These are phyloP conservation scores for Saposhnikovia divaricata DNA, from an alignment of 129 eudicot species.

Conservation along the genomic window DNA sequence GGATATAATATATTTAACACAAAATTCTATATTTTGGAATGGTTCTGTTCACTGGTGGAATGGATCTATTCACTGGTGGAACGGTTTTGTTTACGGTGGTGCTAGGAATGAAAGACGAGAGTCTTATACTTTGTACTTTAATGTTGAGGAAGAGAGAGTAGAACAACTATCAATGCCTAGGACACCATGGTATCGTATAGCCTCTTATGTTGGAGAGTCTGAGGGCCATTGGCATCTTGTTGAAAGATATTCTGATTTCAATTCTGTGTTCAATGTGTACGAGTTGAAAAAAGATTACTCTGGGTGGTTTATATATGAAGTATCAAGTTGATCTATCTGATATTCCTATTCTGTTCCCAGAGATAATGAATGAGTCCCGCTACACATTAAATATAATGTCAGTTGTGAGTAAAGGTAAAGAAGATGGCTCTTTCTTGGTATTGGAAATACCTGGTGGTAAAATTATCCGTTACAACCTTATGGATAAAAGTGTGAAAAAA, in stretches of 20 bases:
- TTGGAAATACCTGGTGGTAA: conserved; percentile 10
- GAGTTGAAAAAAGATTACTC: conserved; percentile 40
- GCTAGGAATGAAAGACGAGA: neutral
- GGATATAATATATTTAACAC: too few species aligned
- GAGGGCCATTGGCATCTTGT: conserved; percentile 20
- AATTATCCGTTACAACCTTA: conserved; percentile 18
- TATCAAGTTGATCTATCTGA: conserved; percentile 29
- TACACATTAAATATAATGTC: neutral
- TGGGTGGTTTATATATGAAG: conserved; percentile 40
- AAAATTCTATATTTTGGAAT: conserved; percentile 27
- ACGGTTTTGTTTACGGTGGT: neutral
- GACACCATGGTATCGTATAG: neutral
- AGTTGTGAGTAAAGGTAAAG: conserved; percentile 4
- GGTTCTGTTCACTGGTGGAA: conserved; percentile 29
- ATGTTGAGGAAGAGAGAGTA: conserved; percentile 13
- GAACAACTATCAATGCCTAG: neutral
- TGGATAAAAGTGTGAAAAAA: conserved; percentile 7
- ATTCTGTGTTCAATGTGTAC: conserved; percentile 24
- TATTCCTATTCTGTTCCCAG: conserved; percentile 1
- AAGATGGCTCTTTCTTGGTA: conserved; percentile 21
- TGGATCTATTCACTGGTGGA: neutral
- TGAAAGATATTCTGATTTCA: neutral
- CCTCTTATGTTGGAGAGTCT: conserved; percentile 35
- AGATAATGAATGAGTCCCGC: neutral
- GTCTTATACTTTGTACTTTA: conserved; percentile 9